Base-by-base conservation (phyloP, 192 early-diverging fungal genomes). In the Linnemannia exigua region DNA sequence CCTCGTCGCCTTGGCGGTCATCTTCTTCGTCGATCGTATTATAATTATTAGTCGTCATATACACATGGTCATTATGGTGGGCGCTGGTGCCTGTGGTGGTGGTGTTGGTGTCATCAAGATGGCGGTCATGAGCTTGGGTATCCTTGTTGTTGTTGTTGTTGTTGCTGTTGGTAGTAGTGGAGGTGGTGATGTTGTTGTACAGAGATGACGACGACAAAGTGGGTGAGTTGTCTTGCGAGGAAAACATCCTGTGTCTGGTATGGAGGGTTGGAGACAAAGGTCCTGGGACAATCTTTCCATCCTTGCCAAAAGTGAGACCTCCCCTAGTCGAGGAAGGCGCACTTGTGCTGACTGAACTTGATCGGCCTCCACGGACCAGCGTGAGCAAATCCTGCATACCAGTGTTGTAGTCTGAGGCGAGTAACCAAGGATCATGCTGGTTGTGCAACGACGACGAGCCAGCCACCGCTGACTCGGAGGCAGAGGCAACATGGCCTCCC, bases 351-450 rank as follows among this genome's bases (percentile, higher is more conserved):
- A 86, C 67, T 54, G 84, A 86, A 16, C 84, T 86, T 19, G 84
- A 79, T 4, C 84, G 84, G 33, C 84, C 84, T 52, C 78, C 84
- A 37, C 84, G 84, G 20, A 86, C 84, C 7, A 86, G 37, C 5
- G 79, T 80, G 74, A 86, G 66, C 19, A 86, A 16, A 74, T 80
- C 84, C 37, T 86, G 84, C 84, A 86, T 86, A 28, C 78, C 84
- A 19, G 77, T 80, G 54, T 86, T 86, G 70, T 86, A 86, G 35
- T 86, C 84, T 3, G 84, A 86, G 6, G 74, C 61, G 48, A 86
- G 79, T 14, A 86, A 58, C 84, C 84, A 86, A 37, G 78, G 74
- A 35, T 86, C 84, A 1, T 74, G 5, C 17, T 72, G 50, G 20
- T 25, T 25, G 19, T 47, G 72, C 7, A 46, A 74, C 35, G 44